A percentile compares a stretch with the other conserved stretches of the same genome.
Conservation (phyloP, 257 asterid species). For the Solanum boliviense region DNA sequence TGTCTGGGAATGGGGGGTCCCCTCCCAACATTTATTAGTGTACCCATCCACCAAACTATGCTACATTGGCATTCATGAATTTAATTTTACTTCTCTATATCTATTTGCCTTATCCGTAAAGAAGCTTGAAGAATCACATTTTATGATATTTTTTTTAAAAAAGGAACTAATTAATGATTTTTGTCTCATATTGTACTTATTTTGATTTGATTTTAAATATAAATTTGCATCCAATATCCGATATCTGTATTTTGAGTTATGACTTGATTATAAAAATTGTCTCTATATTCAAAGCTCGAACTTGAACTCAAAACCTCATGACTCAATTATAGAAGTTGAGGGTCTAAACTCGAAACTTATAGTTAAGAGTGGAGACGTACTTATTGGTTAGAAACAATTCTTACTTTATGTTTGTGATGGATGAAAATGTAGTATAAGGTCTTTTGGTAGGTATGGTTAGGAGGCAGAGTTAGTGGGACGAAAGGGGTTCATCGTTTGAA, state of each 20-base stretch:
- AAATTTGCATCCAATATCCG: not conserved
- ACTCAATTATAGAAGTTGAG: no score
- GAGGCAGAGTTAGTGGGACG: not conserved
- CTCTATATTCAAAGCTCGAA: not conserved
- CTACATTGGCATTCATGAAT: not conserved
- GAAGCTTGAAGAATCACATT: not conserved
- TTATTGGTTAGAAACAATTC: not conserved
- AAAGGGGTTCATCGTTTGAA: not conserved
- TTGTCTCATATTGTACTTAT: not conserved
- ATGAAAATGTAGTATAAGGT: not conserved
- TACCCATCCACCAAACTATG: not conserved
- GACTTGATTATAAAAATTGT: no score
- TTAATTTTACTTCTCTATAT: not conserved
- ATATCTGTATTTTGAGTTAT: not conserved
- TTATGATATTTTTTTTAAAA: not conserved
- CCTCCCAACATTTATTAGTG: not conserved
- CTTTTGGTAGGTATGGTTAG: not conserved
- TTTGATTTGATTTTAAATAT: not conserved
- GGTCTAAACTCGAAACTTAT: rapidly evolving
- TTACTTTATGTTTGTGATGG: not conserved
- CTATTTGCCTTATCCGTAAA: not conserved
- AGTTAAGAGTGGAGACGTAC: not conserved
- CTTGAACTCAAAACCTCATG: not conserved
- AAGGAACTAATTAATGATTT: not conserved
- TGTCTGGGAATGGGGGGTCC: not conserved